A percentile compares a stretch with the other conserved stretches of the same genome.
Evolutionary conservation across 1,284 basidiomycete genomes (phyloP).

Genomic region (Naganishia sp.): DNA sequence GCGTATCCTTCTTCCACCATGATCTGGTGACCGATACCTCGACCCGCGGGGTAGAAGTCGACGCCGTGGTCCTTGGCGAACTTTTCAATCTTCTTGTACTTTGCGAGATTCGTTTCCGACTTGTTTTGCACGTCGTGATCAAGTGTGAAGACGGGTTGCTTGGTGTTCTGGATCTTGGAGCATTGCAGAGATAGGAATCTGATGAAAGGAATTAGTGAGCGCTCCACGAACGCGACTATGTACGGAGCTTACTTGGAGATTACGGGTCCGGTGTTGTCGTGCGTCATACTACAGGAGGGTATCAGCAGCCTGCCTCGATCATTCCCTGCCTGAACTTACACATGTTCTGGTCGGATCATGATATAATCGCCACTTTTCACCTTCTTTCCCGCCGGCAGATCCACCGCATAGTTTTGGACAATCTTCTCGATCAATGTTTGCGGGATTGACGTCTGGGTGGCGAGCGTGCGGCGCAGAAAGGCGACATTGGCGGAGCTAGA

Average conservation of each 20-base stretch:
- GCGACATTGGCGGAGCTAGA: slow-evolving; percentile 1
- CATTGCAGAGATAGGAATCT: slow-evolving; percentile 96
- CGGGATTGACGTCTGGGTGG: slow-evolving; percentile 26
- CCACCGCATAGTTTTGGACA: slow-evolving; percentile 94
- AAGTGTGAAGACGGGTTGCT: slow-evolving; percentile 90
- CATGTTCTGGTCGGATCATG: slow-evolving; percentile 95
- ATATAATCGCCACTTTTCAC: slow-evolving; percentile 98
- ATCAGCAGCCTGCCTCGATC: background rate
- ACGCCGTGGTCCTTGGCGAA: slow-evolving; percentile 84
- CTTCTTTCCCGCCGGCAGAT: slow-evolving; percentile 69
- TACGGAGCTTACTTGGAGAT: slow-evolving; percentile 74
- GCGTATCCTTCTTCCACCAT: slow-evolving; percentile 96
- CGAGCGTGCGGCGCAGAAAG: slow-evolving; percentile 19
- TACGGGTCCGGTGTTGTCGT: slow-evolving; percentile 97
- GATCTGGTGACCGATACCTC: slow-evolving; percentile 97
- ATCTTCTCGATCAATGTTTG: slow-evolving; percentile 98
- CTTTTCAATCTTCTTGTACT: slow-evolving; percentile 88
- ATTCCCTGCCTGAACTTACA: slow-evolving; percentile 54
- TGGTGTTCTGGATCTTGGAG: slow-evolving; percentile 76
- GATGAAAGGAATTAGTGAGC: slow-evolving; percentile 6
- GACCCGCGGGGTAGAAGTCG: slow-evolving; percentile 96
- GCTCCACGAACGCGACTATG: background rate
- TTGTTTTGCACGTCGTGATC: slow-evolving; percentile 99
- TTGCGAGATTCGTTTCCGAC: slow-evolving; percentile 85
- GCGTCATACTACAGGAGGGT: slow-evolving; percentile 67